Percentiles rank a stretch among this genome's conserved stretches.
phyloP scores from a whole-genome alignment of 148 eudicot species.

The Nepenthes mirabilis region DNA sequence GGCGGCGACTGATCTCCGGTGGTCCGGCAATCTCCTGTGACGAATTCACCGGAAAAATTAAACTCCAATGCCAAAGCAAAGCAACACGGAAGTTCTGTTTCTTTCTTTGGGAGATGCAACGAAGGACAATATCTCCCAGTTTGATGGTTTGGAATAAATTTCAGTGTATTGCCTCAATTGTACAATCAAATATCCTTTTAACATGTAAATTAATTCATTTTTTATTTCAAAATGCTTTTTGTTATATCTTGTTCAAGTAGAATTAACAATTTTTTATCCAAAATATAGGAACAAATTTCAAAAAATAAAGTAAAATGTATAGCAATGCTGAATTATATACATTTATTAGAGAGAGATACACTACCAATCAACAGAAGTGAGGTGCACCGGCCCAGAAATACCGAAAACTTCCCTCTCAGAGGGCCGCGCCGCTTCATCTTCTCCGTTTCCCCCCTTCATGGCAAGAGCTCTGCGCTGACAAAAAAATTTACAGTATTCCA shows the following conservation, averaged over 20 bases:
- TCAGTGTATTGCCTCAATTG: too few relatives aligned
- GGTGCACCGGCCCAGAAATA: constrained; percentile 31
- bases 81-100: neutral
- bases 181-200: too few relatives aligned
- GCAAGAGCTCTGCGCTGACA: neutral
- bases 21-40: constrained; percentile 32
- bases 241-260: too few relatives aligned
- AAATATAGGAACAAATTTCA: neutral
- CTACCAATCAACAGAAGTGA: constrained; percentile 41
- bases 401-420: constrained; percentile 25
- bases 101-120: too few relatives aligned
- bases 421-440: constrained; percentile 10
- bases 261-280: too few relatives aligned
- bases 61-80: neutral
- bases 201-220: too few relatives aligned
- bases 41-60: neutral
- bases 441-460: constrained; percentile 4
- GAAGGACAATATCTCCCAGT: too few relatives aligned
- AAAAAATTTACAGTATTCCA: neutral
- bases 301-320: neutral
- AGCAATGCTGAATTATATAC: neutral
- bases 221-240: too few relatives aligned
- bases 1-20: constrained; percentile 53
- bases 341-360: neutral
- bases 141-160: too few relatives aligned